phyloP scores from a whole-genome alignment of 768 basidiomycete genomes.

The Lactifluus echinatus region DNA sequence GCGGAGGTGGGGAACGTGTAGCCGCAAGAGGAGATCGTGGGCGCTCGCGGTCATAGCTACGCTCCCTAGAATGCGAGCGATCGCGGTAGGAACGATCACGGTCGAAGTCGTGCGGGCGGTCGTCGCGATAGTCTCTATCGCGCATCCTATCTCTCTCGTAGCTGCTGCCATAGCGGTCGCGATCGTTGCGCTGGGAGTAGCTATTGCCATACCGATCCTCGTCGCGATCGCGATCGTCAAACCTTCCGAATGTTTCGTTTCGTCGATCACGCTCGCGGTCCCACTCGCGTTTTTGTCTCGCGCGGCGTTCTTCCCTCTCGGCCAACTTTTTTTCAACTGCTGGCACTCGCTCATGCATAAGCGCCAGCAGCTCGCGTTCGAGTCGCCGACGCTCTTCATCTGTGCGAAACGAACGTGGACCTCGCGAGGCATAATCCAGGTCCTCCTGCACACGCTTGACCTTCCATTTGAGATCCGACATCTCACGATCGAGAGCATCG shows the following conservation, averaged over 20 bases:
- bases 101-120: constrained; percentile 34
- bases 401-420: constrained; percentile 59
- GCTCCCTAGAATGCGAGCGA: constrained; percentile 21
- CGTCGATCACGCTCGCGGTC: constrained; percentile 70
- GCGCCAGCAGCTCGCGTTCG: constrained; percentile 75
- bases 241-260: constrained; percentile 74
- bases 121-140: constrained; percentile 33
- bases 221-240: constrained; percentile 39
- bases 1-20: constrained; percentile 39
- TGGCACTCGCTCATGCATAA: constrained; percentile 89
- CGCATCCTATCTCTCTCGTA: constrained; percentile 37
- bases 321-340: constrained; percentile 82
- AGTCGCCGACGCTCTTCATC: constrained; percentile 81
- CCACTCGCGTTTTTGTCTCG: constrained; percentile 73
- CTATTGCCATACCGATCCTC: constrained; percentile 26
- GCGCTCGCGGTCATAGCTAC: constrained; percentile 28
- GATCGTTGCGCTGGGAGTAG: constrained; percentile 27
- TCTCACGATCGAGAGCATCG: constrained; percentile 83
- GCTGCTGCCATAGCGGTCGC: constrained; percentile 27
- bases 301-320: constrained; percentile 64
- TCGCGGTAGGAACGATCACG: constrained; percentile 32
- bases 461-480: constrained; percentile 76
- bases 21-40: constrained; percentile 29
- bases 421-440: constrained; percentile 75
- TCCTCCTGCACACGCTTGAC: constrained; percentile 87